Percentiles rank a stretch among this genome's conserved stretches.
Conservation (phyloP, 176 grass and related monocot genomes). For the Oryza nivara region DNA sequence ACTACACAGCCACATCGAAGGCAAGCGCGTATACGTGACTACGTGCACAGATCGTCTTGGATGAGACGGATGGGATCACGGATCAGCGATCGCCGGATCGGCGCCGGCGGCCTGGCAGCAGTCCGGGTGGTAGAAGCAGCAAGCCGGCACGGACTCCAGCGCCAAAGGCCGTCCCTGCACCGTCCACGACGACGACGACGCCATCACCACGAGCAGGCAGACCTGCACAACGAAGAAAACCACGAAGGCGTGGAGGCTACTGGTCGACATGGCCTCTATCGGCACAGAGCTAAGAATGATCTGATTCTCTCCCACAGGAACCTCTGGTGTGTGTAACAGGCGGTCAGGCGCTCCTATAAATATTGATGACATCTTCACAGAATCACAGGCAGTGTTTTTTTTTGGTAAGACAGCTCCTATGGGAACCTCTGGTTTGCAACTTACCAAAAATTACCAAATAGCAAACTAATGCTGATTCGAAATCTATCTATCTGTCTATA, state of each 20-base stretch:
- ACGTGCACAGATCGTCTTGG: neutral
- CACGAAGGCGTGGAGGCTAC: neutral
- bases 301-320: too few relatives aligned
- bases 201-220: conserved; percentile 36
- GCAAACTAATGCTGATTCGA: too few relatives aligned
- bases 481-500: too few relatives aligned
- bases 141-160: neutral
- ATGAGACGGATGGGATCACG: neutral
- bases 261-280: neutral
- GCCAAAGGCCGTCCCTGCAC: conserved; percentile 17
- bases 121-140: conserved; percentile 34
- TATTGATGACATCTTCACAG: too few relatives aligned
- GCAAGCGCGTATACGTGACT: neutral
- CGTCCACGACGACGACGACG: conserved; percentile 7
- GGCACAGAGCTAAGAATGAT: too few relatives aligned
- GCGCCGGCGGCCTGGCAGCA: conserved; percentile 17
- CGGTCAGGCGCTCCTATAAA: too few relatives aligned
- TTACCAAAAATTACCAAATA: too few relatives aligned
- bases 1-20: neutral
- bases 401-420: too few relatives aligned
- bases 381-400: too few relatives aligned
- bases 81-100: neutral
- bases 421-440: too few relatives aligned
- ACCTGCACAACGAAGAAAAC: conserved; percentile 26
- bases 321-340: too few relatives aligned